Conservation (phyloP, 1,284 basidiomycete genomes). For the Boletellus sp. region DNA sequence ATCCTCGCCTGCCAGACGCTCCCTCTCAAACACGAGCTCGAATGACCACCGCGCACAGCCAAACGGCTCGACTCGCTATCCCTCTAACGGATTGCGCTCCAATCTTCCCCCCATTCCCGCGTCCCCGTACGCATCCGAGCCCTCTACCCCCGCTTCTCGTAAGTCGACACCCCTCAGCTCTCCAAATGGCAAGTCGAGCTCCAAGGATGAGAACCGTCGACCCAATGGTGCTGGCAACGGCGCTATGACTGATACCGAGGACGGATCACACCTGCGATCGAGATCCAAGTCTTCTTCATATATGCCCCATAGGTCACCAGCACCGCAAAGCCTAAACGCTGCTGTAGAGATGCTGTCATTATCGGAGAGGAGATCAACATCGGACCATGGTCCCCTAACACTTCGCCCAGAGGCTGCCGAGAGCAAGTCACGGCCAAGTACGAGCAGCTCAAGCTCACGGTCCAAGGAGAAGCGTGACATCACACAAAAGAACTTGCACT, state of each 20-base stretch:
- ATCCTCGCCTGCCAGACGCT: constrained; percentile 29
- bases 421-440: constrained; percentile 32
- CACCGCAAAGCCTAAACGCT: constrained; percentile 55
- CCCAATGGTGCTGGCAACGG: constrained; percentile 13
- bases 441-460: constrained; percentile 29
- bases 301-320: constrained; percentile 43
- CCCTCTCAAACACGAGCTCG: constrained; percentile 33
- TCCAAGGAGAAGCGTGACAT: constrained; percentile 32
- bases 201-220: constrained; percentile 28
- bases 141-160: constrained; percentile 34
- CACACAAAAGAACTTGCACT: constrained; percentile 33
- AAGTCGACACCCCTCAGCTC: constrained; percentile 27
- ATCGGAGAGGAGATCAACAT: constrained; percentile 39
- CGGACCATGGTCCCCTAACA: constrained; percentile 30
- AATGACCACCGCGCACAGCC: constrained; percentile 27
- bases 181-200: constrained; percentile 27
- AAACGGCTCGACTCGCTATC: constrained; percentile 24
- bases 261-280: constrained; percentile 30
- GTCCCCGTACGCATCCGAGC: constrained; percentile 36
- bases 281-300: constrained; percentile 48
- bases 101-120: constrained; percentile 37
- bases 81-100: constrained; percentile 26
- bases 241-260: constrained; percentile 28
- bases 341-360: constrained; percentile 53
- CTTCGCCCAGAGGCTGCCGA: constrained; percentile 19